Conservation (phyloP, 768 basidiomycete genomes). For the Xanthoconium stramineum region DNA sequence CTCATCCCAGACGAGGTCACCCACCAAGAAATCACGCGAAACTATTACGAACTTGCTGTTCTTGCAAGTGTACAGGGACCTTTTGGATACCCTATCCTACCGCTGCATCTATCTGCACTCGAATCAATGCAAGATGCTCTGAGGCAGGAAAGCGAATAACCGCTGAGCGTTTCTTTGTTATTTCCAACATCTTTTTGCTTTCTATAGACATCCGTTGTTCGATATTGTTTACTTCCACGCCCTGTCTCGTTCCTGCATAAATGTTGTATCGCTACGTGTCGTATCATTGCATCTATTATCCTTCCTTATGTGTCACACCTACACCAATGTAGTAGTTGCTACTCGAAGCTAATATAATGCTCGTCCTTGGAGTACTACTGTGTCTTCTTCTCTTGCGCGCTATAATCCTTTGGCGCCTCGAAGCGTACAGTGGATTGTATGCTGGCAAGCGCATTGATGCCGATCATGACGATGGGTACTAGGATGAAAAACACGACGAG, state of each 20-base stretch:
- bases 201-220: conserved; percentile 12
- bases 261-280: conserved; percentile 30
- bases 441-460: conserved; percentile 64
- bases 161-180: background rate
- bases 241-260: conserved; percentile 15
- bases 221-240: conserved; percentile 11
- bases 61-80: conserved; percentile 47
- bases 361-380: conserved; percentile 45
- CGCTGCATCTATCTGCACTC: conserved; percentile 45
- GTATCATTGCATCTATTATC: conserved; percentile 25
- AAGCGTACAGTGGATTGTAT: conserved; percentile 68
- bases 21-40: conserved; percentile 57
- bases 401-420: conserved; percentile 64
- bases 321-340: conserved; percentile 19
- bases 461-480: conserved; percentile 61
- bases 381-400: conserved; percentile 69
- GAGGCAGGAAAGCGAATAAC: conserved; percentile 24
- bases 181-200: background rate
- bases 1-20: conserved; percentile 32
- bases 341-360: conserved; percentile 16
- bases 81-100: conserved; percentile 51
- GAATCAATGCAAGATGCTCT: conserved; percentile 49
- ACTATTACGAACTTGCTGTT: conserved; percentile 67
- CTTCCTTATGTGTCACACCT: conserved; percentile 13
- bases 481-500: conserved; percentile 65